phyloP scores from a whole-genome alignment of 2,329 filamentous ascomycete species.

The Paecilomyces sp. region DNA sequence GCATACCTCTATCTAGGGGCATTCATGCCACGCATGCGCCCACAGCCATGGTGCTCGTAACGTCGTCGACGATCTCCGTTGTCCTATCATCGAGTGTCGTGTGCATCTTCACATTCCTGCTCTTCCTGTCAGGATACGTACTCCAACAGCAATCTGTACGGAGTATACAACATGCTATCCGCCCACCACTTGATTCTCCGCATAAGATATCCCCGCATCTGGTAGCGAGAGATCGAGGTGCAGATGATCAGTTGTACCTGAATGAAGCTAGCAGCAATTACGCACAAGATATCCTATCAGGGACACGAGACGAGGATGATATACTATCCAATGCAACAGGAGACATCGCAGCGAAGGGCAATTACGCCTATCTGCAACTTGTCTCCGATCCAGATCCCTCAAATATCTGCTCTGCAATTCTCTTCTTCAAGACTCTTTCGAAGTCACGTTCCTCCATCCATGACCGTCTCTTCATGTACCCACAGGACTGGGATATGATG shows the following conservation, averaged over 20 bases:
- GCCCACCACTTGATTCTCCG: slow-evolving; percentile 37
- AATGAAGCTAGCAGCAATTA: slow-evolving; percentile 11
- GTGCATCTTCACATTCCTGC: slow-evolving; percentile 66
- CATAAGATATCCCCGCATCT: neutral
- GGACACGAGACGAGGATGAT: slow-evolving; percentile 3
- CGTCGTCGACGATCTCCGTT: slow-evolving; percentile 36
- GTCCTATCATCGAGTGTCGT: slow-evolving; percentile 47
- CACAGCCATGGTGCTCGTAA: slow-evolving; percentile 38
- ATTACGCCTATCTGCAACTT: slow-evolving; percentile 39
- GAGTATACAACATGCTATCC: slow-evolving; percentile 67
- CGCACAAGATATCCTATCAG: slow-evolving; percentile 11
- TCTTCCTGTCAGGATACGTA: slow-evolving; percentile 82
- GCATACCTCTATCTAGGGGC: neutral
- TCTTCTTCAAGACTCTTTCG: slow-evolving; percentile 35
- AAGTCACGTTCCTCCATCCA: slow-evolving; percentile 26
- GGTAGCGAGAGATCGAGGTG: neutral
- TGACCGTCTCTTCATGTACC: slow-evolving; percentile 41
- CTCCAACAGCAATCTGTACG: slow-evolving; percentile 80
- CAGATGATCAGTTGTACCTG: neutral
- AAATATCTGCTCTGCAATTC: slow-evolving; percentile 38
- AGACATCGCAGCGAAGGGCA: slow-evolving; percentile 12
- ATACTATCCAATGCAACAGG: neutral
- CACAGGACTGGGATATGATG: slow-evolving; percentile 36
- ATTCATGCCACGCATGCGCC: slow-evolving; percentile 6
- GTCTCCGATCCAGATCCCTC: slow-evolving; percentile 34